Percentiles rank a stretch among this genome's conserved stretches.
These are phyloP conservation scores for Chaetomidium leptoderma DNA, from an alignment of 495 filamentous ascomycete species.

Conservation along the genomic window DNA sequence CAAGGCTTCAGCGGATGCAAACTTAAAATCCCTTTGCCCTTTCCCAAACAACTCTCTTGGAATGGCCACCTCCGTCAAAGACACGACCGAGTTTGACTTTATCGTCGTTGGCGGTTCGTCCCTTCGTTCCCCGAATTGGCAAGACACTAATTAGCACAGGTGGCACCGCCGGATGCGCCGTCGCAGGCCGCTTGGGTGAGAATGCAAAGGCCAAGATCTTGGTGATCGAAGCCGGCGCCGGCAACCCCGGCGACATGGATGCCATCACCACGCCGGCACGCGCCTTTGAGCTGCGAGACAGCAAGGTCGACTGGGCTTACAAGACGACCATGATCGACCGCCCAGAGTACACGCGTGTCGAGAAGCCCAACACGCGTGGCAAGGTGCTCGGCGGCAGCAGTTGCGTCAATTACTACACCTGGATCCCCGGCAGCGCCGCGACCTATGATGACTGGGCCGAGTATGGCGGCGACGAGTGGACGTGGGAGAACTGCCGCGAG, in stretches of 20 bases:
- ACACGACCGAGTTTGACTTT: constrained; percentile 40
- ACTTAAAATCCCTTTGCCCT: too few relatives aligned
- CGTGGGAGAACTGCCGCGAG: constrained; percentile 41
- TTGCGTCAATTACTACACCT: constrained; percentile 60
- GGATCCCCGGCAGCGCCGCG: constrained; percentile 54
- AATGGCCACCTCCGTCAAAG: constrained; percentile 17
- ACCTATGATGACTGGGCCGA: constrained; percentile 60
- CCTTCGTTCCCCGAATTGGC: neutral
- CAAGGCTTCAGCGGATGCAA: too few relatives aligned
- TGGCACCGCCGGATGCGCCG: constrained; percentile 55
- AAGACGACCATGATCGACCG: constrained; percentile 61
- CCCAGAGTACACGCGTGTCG: constrained; percentile 56
- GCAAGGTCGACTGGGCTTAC: constrained; percentile 61
- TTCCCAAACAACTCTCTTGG: too few relatives aligned
- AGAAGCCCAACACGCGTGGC: constrained; percentile 61
- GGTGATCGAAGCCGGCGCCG: constrained; percentile 54
- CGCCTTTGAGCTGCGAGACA: constrained; percentile 51
- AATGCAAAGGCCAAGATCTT: constrained; percentile 53
- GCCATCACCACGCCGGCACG: constrained; percentile 52
- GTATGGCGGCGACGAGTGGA: constrained; percentile 43
- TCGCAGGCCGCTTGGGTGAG: constrained; percentile 57
- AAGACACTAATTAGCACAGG: constrained; percentile 27
- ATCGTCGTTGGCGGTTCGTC: constrained; percentile 40
- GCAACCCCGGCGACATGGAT: constrained; percentile 54
- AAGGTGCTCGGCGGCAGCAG: constrained; percentile 56